Evolutionary conservation across 371 early-diverging fungal species (phyloP).

Genomic region (Batrachochytrium dendrobatidis): DNA sequence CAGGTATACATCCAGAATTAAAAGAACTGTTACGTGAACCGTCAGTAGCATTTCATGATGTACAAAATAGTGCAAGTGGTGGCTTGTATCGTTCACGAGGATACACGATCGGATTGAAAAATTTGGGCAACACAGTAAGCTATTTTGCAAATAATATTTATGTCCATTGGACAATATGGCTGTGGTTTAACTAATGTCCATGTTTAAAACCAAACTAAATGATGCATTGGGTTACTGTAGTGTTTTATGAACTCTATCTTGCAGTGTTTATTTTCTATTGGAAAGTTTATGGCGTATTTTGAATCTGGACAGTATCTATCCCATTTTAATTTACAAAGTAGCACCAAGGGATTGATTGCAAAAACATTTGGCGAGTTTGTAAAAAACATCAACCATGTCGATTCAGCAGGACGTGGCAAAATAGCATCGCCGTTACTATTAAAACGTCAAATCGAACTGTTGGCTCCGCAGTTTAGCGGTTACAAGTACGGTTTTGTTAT

Average conservation of each 20-base stretch:
- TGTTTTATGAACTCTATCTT: slow-evolving; percentile 96
- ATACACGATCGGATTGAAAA: slow-evolving; percentile 27
- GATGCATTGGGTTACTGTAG: neutral
- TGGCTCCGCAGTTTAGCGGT: slow-evolving; percentile 32
- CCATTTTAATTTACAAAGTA: slow-evolving; percentile 64
- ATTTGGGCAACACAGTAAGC: slow-evolving; percentile 36
- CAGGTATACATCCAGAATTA: no score
- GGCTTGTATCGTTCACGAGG: no score
- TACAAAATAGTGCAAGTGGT: no score
- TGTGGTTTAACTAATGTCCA: neutral
- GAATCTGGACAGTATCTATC: slow-evolving; percentile 55
- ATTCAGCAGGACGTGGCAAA: neutral
- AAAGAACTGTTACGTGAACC: no score
- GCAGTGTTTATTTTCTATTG: slow-evolving; percentile 81
- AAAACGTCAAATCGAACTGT: slow-evolving; percentile 26
- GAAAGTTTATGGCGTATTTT: slow-evolving; percentile 69
- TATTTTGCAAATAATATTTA: neutral
- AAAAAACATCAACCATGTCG: slow-evolving; percentile 12
- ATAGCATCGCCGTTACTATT: slow-evolving; percentile 19
- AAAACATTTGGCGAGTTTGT: slow-evolving; percentile 23
- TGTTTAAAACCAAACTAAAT: neutral
- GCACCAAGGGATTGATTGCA: slow-evolving; percentile 32
- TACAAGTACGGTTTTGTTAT: slow-evolving; percentile 24
- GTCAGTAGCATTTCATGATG: no score
- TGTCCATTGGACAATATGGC: neutral